These are phyloP conservation scores for Collybia mongolica DNA, from an alignment of 768 basidiomycete species.

Conservation along the genomic window DNA sequence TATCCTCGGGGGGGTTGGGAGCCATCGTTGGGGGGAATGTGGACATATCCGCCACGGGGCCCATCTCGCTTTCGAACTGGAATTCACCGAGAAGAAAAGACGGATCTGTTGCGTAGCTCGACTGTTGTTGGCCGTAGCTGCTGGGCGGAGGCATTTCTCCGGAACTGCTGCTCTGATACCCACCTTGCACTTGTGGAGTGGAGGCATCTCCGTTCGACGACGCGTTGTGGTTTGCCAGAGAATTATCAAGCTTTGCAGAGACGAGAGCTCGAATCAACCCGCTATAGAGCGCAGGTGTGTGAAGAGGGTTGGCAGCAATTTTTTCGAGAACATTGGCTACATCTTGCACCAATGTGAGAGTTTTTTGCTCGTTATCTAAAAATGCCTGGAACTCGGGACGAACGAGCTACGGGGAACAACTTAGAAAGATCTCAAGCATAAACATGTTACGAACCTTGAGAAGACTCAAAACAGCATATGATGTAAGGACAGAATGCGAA, in stretches of 20 bases:
- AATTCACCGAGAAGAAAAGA: conserved; percentile 49
- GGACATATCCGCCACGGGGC: conserved; percentile 76
- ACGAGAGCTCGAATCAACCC: conserved; percentile 79
- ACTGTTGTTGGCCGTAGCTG: conserved; percentile 13
- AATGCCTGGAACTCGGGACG: conserved; percentile 82
- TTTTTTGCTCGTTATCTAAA: conserved; percentile 71
- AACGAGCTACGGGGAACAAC: conserved; percentile 53
- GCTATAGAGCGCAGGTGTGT: conserved; percentile 91
- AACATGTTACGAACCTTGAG: conserved; percentile 65
- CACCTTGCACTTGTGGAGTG: not conserved
- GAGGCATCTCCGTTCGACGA: not conserved
- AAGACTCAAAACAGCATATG: conserved; percentile 91
- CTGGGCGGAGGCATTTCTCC: conserved; percentile 24
- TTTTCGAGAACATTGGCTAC: conserved; percentile 79
- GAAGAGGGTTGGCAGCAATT: conserved; percentile 73
- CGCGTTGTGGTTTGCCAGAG: not conserved
- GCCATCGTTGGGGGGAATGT: conserved; percentile 91
- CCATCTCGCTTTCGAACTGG: conserved; percentile 82
- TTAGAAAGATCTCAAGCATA: not conserved
- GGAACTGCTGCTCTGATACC: conserved; percentile 10
- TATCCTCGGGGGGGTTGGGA: conserved; percentile 39
- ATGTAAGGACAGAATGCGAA: conserved; percentile 86
- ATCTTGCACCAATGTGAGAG: conserved; percentile 70
- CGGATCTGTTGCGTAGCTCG: conserved; percentile 20
- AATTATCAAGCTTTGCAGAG: conserved; percentile 44